Evolutionary conservation across 202 grass and related monocot species (phyloP).

Genomic region (Saccharum hybrid): DNA sequence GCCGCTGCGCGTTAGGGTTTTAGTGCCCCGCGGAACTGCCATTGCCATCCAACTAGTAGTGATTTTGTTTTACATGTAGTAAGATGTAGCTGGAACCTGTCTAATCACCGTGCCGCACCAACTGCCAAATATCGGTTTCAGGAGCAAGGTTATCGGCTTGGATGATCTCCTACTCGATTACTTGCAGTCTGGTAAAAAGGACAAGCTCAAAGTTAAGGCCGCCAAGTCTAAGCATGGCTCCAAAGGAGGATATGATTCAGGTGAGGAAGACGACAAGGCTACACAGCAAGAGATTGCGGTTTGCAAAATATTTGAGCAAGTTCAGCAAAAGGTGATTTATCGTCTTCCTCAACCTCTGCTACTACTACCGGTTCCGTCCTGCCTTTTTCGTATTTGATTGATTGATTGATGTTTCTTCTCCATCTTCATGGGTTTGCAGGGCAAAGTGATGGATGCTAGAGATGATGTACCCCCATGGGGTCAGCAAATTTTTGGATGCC

Average conservation of each 20-base stretch:
- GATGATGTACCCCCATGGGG: slow-evolving; percentile 71
- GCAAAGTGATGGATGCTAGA: slow-evolving; percentile 62
- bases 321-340: slow-evolving; percentile 60
- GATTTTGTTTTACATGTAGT: background rate
- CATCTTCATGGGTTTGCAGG: slow-evolving; percentile 42
- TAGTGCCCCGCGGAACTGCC: background rate
- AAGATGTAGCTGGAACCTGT: background rate
- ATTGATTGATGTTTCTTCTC: slow-evolving; percentile 1
- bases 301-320: slow-evolving; percentile 67
- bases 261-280: slow-evolving; percentile 58
- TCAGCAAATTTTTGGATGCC: slow-evolving; percentile 67
- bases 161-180: slow-evolving; percentile 79
- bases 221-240: slow-evolving; percentile 45
- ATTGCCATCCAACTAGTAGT: background rate
- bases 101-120: background rate
- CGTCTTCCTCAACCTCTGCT: background rate
- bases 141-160: slow-evolving; percentile 79
- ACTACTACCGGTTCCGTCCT: background rate
- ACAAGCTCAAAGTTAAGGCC: slow-evolving; percentile 47
- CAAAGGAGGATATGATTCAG: slow-evolving; percentile 57
- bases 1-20: slow-evolving; percentile 8
- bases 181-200: slow-evolving; percentile 39
- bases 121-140: slow-evolving; percentile 16
- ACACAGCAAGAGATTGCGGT: slow-evolving; percentile 57
- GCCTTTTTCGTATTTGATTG: background rate